Conservation (phyloP, 2,329 filamentous ascomycete genomes). For the Ophiostoma sp. region DNA sequence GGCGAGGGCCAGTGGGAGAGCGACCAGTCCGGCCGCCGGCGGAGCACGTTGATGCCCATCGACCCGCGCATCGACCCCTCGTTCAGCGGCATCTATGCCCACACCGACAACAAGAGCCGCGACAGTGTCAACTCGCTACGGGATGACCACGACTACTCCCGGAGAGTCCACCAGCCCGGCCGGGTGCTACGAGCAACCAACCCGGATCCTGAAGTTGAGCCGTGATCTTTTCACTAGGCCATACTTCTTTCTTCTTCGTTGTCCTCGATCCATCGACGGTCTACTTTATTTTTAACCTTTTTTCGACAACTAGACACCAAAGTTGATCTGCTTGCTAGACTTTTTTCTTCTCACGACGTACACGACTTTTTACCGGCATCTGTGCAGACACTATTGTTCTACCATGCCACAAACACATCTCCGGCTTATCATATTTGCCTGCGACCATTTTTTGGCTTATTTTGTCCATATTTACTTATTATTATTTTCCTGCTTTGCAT, state of each 20-base stretch:
- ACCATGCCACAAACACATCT: constrained; percentile 23
- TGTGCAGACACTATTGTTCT: constrained; percentile 2
- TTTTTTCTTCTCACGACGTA: constrained; percentile 36
- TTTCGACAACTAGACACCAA: neutral
- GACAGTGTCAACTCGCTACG: constrained; percentile 65
- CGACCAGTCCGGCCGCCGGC: constrained; percentile 44
- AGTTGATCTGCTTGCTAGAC: neutral
- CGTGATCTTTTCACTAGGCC: neutral
- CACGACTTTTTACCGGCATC: constrained; percentile 34
- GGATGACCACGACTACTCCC: constrained; percentile 66
- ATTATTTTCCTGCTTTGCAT: constrained; percentile 37
- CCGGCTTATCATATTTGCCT: constrained; percentile 20
- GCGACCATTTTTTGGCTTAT: constrained; percentile 27
- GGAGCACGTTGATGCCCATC: constrained; percentile 57
- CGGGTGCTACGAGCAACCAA: constrained; percentile 64
- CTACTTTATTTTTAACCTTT: constrained; percentile 2
- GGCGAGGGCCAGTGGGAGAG: constrained; percentile 37
- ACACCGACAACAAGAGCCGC: constrained; percentile 56
- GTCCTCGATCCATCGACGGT: neutral
- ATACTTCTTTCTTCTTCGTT: constrained; percentile 12
- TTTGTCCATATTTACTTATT: constrained; percentile 29
- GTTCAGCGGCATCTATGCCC: constrained; percentile 56
- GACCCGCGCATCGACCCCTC: constrained; percentile 66
- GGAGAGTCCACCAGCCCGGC: constrained; percentile 54
- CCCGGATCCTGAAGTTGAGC: constrained; percentile 51